Conservation (phyloP, 2,329 filamentous ascomycete genomes). For the Cladophialophora bantiana region DNA sequence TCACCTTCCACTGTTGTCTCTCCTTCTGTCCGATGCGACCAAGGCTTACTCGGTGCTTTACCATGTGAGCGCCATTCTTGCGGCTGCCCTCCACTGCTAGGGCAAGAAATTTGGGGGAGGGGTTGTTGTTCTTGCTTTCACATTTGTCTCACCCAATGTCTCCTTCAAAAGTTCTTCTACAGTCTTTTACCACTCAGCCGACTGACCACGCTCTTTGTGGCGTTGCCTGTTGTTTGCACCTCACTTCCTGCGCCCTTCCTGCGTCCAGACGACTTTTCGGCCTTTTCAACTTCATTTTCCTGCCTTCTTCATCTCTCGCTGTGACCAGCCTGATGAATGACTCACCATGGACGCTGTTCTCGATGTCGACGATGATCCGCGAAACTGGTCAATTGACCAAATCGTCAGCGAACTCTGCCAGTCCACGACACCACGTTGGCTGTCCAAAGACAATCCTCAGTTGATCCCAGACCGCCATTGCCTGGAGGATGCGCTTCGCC, state of each 20-base stretch:
- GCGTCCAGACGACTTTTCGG: not conserved
- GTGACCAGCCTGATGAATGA: not conserved
- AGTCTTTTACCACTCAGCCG: not conserved
- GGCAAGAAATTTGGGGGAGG: not conserved
- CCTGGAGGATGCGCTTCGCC: slow-evolving; percentile 64
- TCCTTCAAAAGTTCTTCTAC: not conserved
- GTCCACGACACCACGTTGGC: slow-evolving; percentile 54
- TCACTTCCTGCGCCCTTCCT: slow-evolving; percentile 2
- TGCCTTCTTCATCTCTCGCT: not conserved
- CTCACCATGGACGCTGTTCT: slow-evolving; percentile 26
- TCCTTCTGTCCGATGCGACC: not conserved
- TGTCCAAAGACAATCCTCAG: slow-evolving; percentile 39
- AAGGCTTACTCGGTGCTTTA: not conserved
- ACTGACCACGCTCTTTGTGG: not conserved
- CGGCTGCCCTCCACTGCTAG: not conserved
- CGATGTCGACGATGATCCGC: slow-evolving; percentile 67
- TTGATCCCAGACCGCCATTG: slow-evolving; percentile 56
- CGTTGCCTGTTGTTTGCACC: not conserved
- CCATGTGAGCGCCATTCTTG: slow-evolving; percentile 1
- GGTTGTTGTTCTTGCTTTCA: not conserved
- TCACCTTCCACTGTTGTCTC: not conserved
- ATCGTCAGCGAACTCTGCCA: slow-evolving; percentile 72
- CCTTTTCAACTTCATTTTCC: not conserved
- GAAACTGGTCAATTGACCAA: slow-evolving; percentile 72
- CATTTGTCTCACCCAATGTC: not conserved